phyloP scores from a whole-genome alignment of 331 rosid genomes.

The Cydonia oblonga region DNA sequence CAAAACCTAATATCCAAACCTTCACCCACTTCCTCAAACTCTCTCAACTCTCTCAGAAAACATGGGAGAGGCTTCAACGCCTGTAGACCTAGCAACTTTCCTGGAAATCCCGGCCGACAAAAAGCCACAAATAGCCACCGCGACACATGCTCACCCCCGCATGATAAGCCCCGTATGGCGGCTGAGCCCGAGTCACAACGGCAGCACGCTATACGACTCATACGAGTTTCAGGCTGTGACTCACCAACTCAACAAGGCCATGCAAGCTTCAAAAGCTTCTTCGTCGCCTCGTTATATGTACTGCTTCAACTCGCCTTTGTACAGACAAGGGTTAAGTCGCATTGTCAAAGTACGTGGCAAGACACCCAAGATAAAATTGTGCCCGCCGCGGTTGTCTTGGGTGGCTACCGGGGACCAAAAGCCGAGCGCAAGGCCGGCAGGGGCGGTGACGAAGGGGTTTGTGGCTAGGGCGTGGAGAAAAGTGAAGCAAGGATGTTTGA shows the following conservation, averaged over 20 bases:
- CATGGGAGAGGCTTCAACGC: constrained; percentile 16
- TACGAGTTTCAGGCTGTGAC: constrained; percentile 50
- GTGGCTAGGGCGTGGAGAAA: constrained; percentile 47
- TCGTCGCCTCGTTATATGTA: constrained; percentile 19
- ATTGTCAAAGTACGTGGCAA: constrained; percentile 17
- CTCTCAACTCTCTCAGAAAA: not conserved
- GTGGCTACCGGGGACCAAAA: not conserved
- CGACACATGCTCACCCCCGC: not conserved
- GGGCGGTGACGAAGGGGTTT: constrained; percentile 17
- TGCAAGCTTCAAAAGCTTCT: constrained; percentile 26
- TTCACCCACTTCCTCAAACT: not conserved
- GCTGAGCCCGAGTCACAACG: constrained; percentile 29
- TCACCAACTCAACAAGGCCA: constrained; percentile 51
- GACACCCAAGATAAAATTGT: constrained; percentile 14
- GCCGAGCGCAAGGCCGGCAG: constrained; percentile 3
- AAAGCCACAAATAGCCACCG: not conserved
- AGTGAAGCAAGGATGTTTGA: constrained; percentile 38
- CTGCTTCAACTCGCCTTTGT: constrained; percentile 32
- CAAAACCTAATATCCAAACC: constrained; percentile 1
- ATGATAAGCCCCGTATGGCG: constrained; percentile 9
- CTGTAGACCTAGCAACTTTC: constrained; percentile 5
- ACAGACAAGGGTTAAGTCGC: constrained; percentile 23
- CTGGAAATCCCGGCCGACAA: constrained; percentile 25
- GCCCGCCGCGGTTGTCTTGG: not conserved
- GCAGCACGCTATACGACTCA: constrained; percentile 56